Percentiles rank a stretch among this genome's conserved stretches.
Evolutionary conservation across 257 asterid species (phyloP).

Genomic region (Perilla frutescens): DNA sequence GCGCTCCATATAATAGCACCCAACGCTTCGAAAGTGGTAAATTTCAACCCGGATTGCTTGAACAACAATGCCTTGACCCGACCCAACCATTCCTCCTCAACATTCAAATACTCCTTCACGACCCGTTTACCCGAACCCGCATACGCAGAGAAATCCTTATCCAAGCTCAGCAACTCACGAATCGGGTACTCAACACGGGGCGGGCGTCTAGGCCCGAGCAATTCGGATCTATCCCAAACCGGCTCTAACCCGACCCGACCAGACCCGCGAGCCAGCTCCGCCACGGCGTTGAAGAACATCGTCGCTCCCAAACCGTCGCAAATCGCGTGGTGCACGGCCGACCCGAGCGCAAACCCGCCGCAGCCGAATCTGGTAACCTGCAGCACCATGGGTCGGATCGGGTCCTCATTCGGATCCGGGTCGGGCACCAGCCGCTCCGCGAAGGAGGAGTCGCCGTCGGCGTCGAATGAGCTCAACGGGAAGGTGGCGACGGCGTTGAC

Average conservation of each 20-base stretch:
- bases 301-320: constrained; percentile 88
- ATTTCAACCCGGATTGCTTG: constrained; percentile 59
- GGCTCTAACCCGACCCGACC: constrained; percentile 46
- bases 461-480: constrained; percentile 40
- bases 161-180: constrained; percentile 54
- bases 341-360: constrained; percentile 84
- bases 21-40: constrained; percentile 82
- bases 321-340: constrained; percentile 67
- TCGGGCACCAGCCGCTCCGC: constrained; percentile 58
- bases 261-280: constrained; percentile 72
- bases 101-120: constrained; percentile 48
- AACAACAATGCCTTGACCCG: constrained; percentile 49
- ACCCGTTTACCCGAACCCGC: constrained; percentile 52
- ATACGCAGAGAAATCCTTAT: constrained; percentile 46
- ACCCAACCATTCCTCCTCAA: constrained; percentile 70
- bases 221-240: constrained; percentile 65
- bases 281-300: constrained; percentile 68
- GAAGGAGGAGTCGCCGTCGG: constrained; percentile 41
- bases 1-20: constrained; percentile 88
- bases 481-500: constrained; percentile 46
- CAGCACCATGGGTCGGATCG: constrained; percentile 55
- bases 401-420: constrained; percentile 45
- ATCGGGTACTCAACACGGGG: constrained; percentile 58
- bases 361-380: constrained; percentile 70
- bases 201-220: constrained; percentile 74